Evolutionary conservation across 371 early-diverging fungal genomes (phyloP).

Genomic region (Apophysomyces variabilis): DNA sequence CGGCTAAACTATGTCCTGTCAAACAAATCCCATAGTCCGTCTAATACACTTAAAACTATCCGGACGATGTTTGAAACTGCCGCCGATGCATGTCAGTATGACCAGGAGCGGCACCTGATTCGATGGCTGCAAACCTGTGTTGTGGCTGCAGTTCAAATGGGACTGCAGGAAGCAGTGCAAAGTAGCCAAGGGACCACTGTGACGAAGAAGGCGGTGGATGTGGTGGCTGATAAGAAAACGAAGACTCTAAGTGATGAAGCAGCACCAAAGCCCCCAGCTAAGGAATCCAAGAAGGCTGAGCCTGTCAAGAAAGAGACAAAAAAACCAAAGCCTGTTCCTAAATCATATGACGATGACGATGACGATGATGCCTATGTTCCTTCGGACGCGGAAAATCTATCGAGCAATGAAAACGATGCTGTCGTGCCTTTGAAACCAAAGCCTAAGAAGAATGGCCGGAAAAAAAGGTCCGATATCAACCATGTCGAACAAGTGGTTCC

Average conservation of each 20-base stretch:
- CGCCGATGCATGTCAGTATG: slow-evolving; percentile 23
- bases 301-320: slow-evolving; percentile 9
- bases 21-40: slow-evolving; percentile 34
- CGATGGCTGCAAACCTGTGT: slow-evolving; percentile 51
- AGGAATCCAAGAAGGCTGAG: background rate
- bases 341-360: slow-evolving; percentile 28
- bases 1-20: slow-evolving; percentile 28
- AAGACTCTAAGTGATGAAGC: background rate
- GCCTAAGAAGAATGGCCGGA: slow-evolving; percentile 7
- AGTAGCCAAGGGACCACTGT: background rate
- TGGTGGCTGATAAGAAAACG: background rate
- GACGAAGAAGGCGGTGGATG: slow-evolving; percentile 10
- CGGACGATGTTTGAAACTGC: slow-evolving; percentile 42
- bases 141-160: slow-evolving; percentile 34
- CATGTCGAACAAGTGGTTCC: slow-evolving; percentile 27
- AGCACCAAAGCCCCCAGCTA: background rate
- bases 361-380: slow-evolving; percentile 19
- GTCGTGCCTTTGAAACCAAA: slow-evolving; percentile 11
- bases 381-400: slow-evolving; percentile 4
- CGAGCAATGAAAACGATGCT: slow-evolving; percentile 16
- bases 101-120: slow-evolving; percentile 38
- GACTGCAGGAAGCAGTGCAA: slow-evolving; percentile 18
- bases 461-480: slow-evolving; percentile 15
- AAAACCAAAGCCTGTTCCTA: background rate
- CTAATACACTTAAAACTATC: slow-evolving; percentile 38